phyloP scores from a whole-genome alignment of 371 early-diverging fungal genomes.

The Haplosporangium sp. region DNA sequence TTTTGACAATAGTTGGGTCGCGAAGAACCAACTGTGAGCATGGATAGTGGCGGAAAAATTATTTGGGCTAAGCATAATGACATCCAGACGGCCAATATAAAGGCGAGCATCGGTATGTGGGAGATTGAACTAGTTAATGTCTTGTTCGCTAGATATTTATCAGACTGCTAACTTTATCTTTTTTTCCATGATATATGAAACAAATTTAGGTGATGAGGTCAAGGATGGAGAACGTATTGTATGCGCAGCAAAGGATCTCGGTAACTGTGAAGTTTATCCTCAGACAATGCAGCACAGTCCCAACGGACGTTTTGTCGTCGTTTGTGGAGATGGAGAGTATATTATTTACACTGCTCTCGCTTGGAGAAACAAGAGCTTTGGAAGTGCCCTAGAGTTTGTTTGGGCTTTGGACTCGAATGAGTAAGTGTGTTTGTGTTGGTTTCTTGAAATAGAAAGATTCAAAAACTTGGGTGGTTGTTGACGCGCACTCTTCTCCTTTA shows the following conservation, averaged over 20 bases:
- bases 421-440: slow-evolving; percentile 32
- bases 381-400: slow-evolving; percentile 94
- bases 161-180: background rate
- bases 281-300: slow-evolving; percentile 96
- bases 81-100: slow-evolving; percentile 94
- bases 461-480: background rate
- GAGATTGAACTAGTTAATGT: background rate
- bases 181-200: background rate
- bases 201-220: slow-evolving; percentile 62
- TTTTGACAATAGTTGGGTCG: slow-evolving; percentile 74
- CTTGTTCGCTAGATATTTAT: background rate
- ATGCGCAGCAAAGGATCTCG: slow-evolving; percentile 92
- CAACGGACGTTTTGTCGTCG: slow-evolving; percentile 97
- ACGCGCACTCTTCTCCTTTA: background rate
- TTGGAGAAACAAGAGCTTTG: slow-evolving; percentile 99
- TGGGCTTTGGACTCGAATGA: slow-evolving; percentile 96
- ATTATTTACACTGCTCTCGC: slow-evolving; percentile 99
- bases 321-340: slow-evolving; percentile 98
- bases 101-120: slow-evolving; percentile 65
- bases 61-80: slow-evolving; percentile 98
- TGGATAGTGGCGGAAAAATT: slow-evolving; percentile 96
- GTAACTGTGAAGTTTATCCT: slow-evolving; percentile 97
- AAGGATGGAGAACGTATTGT: slow-evolving; percentile 94
- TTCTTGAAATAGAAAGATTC: too few species aligned
- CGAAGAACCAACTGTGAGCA: slow-evolving; percentile 95